These are phyloP conservation scores for Xylariomycetidae sp. DNA, from an alignment of 2,329 filamentous ascomycete species.

Conservation along the genomic window DNA sequence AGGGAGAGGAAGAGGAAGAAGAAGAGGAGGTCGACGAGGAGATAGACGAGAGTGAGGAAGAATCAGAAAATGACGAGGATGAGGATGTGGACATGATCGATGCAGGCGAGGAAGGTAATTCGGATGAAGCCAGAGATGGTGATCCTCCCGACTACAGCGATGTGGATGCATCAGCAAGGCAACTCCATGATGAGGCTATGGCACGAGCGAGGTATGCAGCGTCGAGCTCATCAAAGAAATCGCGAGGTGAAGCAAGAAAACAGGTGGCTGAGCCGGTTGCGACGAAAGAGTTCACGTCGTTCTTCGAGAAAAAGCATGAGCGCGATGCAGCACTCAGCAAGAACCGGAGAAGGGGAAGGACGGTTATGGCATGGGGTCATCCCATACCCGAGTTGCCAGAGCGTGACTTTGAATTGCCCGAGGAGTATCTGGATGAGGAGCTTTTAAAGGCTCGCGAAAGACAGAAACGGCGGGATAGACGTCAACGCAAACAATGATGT, in stretches of 20 bases:
- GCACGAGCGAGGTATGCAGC: conserved; percentile 22
- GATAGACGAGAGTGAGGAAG: conserved; percentile 25
- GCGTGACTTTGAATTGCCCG: conserved; percentile 70
- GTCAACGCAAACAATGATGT: conserved; percentile 40
- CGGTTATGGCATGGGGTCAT: conserved; percentile 74
- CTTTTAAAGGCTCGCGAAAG: conserved; percentile 55
- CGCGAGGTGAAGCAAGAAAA: conserved; percentile 20
- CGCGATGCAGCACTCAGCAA: conserved; percentile 75
- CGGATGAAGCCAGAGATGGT: conserved; percentile 35
- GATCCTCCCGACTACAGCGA: conserved; percentile 63
- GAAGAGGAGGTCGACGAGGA: conserved; percentile 21
- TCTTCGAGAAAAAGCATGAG: conserved; percentile 76
- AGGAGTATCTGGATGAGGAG: conserved; percentile 55
- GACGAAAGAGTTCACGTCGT: conserved; percentile 71
- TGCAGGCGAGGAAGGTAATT: conserved; percentile 17
- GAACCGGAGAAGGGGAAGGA: conserved; percentile 64
- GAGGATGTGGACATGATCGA: conserved; percentile 31
- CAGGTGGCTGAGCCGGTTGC: conserved; percentile 32
- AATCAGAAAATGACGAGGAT: conserved; percentile 18
- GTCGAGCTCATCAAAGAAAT: conserved; percentile 16
- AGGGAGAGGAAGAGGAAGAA: conserved; percentile 13
- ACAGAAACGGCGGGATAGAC: conserved; percentile 56
- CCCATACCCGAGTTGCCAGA: conserved; percentile 69
- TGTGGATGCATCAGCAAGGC: conserved; percentile 66
- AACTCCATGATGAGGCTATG: conserved; percentile 67